Evolutionary conservation across 2,329 filamentous ascomycete species (phyloP).

Genomic region (Fusarium bulbicola): DNA sequence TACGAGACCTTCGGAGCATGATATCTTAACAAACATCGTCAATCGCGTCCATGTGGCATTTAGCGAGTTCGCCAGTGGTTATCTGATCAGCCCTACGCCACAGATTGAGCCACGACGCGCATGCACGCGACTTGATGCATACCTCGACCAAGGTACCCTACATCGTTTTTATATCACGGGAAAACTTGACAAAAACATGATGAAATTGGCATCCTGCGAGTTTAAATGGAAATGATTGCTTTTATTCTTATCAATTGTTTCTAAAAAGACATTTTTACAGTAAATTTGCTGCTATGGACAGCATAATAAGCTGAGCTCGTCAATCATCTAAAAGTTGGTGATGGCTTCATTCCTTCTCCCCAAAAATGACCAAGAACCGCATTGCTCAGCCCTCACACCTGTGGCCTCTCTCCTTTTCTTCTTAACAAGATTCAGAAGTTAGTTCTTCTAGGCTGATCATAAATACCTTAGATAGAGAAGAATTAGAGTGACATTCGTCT

Average conservation of each 20-base stretch:
- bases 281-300: not conserved
- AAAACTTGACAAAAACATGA: not conserved
- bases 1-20: not conserved
- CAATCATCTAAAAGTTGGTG: not conserved
- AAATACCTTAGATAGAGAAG: fast-evolving
- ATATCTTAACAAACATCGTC: not conserved
- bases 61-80: not conserved
- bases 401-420: too few relatives aligned
- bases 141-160: constrained; percentile 9
- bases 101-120: not conserved
- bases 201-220: fast-evolving
- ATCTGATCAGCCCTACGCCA: not conserved
- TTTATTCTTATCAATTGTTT: not conserved
- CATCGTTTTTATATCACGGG: not conserved
- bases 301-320: too few relatives aligned
- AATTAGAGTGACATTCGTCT: not conserved
- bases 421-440: too few relatives aligned
- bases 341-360: not conserved
- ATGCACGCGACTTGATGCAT: not conserved
- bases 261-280: not conserved
- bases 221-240: fast-evolving
- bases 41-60: constrained; percentile 1
- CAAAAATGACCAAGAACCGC: fast-evolving
- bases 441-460: not conserved
- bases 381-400: too few relatives aligned